phyloP scores from a whole-genome alignment of 441 rosid species.

The Biscutella auriculata region DNA sequence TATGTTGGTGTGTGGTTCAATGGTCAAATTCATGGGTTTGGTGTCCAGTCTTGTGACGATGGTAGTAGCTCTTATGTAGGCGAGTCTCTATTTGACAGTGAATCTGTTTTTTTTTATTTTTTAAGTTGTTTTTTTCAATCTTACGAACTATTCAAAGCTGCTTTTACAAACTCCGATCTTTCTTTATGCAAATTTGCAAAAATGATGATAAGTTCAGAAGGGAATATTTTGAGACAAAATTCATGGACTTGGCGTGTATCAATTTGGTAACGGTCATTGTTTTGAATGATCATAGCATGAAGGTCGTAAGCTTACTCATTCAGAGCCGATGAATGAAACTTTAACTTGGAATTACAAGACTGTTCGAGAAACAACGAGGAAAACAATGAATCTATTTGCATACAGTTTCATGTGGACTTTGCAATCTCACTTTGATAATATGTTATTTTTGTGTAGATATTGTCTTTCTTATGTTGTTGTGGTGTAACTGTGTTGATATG shows the following conservation, averaged over 20 bases:
- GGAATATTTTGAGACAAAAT: conserved; percentile 83
- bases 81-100: conserved; percentile 63
- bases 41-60: conserved; percentile 64
- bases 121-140: no score
- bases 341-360: no score
- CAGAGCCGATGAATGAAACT: conserved; percentile 57
- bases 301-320: conserved; percentile 71
- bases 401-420: no score
- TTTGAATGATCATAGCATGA: conserved; percentile 96
- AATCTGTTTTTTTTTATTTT: no score
- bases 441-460: no score
- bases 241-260: conserved; percentile 87
- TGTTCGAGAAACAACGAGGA: no score
- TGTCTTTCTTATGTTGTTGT: no score
- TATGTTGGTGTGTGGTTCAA: conserved; percentile 86
- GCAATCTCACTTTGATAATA: no score
- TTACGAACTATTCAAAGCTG: no score
- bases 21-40: conserved; percentile 89
- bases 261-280: conserved; percentile 75
- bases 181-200: conserved; percentile 20
- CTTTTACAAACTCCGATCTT: no score
- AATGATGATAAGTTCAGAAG: conserved; percentile 87
- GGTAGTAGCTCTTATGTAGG: conserved; percentile 75
- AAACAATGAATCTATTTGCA: no score
- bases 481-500: no score